Percentiles rank a stretch among this genome's conserved stretches.
These are phyloP conservation scores for Entoloma clypeatum DNA, from an alignment of 1,284 basidiomycete species.

Conservation along the genomic window DNA sequence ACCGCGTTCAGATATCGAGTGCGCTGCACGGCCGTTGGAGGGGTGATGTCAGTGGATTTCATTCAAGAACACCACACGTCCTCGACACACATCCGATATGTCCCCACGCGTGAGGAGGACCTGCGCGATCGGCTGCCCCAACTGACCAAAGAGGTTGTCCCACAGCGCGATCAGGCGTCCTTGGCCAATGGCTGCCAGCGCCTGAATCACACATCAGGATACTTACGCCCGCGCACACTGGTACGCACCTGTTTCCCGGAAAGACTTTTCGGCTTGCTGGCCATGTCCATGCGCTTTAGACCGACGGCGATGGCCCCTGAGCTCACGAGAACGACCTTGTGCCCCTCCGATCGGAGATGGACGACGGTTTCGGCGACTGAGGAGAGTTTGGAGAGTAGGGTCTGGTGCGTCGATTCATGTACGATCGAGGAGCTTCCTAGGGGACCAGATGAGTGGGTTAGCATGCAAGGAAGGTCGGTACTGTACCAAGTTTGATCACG, in stretches of 20 bases:
- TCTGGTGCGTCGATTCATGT: constrained; percentile 85
- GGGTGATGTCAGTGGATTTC: constrained; percentile 23
- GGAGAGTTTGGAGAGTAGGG: constrained; percentile 87
- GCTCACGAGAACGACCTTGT: constrained; percentile 93
- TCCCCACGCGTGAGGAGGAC: constrained; percentile 92
- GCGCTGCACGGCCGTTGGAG: constrained; percentile 52
- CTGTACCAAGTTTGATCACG: constrained; percentile 24
- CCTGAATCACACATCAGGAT: constrained; percentile 42
- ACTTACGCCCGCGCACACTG: not conserved
- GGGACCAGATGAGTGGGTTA: not conserved
- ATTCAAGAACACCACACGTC: constrained; percentile 14
- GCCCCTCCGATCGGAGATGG: constrained; percentile 73
- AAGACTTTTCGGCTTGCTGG: constrained; percentile 77
- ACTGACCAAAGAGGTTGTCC: constrained; percentile 93
- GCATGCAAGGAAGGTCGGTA: not conserved
- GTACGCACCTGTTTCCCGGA: constrained; percentile 82
- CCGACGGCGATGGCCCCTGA: constrained; percentile 97
- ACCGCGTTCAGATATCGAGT: constrained; percentile 93
- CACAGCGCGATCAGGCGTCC: constrained; percentile 93
- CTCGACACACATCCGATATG: constrained; percentile 84
- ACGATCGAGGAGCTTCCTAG: constrained; percentile 92
- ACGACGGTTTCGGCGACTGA: constrained; percentile 92
- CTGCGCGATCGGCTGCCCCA: constrained; percentile 95
- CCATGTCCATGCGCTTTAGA: constrained; percentile 85
- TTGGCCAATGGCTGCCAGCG: constrained; percentile 95